phyloP scores from a whole-genome alignment of 202 grass and related monocot species.

The Musa balbisiana region DNA sequence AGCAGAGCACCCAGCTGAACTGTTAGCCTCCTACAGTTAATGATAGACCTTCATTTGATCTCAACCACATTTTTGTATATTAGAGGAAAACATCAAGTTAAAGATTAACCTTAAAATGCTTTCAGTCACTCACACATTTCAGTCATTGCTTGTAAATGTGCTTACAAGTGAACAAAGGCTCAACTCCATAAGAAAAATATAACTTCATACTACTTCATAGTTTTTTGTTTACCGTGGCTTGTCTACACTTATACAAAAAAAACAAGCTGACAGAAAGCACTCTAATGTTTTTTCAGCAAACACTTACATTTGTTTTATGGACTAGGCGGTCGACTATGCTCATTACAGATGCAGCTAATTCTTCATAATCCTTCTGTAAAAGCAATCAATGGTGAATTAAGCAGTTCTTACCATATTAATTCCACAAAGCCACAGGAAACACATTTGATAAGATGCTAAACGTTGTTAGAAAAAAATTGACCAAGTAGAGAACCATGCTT shows the following conservation, averaged over 20 bases:
- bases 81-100: too few species aligned
- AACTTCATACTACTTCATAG: too few species aligned
- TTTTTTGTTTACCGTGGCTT: too few species aligned
- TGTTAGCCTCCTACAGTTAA: neutral
- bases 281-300: neutral
- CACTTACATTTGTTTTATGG: slow-evolving; percentile 82
- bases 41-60: neutral
- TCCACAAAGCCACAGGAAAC: neutral
- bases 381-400: neutral
- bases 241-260: too few species aligned
- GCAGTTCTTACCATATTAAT: neutral
- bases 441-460: neutral
- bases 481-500: slow-evolving; percentile 55
- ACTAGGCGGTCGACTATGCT: slow-evolving; percentile 84
- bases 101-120: too few species aligned
- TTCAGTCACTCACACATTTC: neutral
- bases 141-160: neutral
- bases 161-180: too few species aligned
- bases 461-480: neutral
- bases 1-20: too few species aligned
- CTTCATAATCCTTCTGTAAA: slow-evolving; percentile 86
- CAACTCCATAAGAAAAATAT: too few species aligned
- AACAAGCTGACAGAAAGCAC: neutral
- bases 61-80: neutral
- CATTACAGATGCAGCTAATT: slow-evolving; percentile 68